Evolutionary conservation across 1,284 basidiomycete species (phyloP).

Genomic region (Phellinidium pouzarii): DNA sequence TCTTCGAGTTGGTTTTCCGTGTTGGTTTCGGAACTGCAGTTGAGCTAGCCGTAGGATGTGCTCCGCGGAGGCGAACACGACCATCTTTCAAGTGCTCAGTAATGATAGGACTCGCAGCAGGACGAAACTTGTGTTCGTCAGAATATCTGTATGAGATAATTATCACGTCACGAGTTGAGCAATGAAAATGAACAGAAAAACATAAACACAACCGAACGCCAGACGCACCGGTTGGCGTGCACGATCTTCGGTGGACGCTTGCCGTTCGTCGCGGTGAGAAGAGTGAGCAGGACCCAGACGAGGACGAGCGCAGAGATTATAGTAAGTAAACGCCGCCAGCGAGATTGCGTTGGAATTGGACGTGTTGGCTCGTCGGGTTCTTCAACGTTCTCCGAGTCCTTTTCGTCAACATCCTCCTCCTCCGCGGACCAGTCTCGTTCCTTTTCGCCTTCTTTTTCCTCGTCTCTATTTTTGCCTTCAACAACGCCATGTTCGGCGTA

Average conservation of each 20-base stretch:
- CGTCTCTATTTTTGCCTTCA: no score
- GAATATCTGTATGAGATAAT: conserved; percentile 46
- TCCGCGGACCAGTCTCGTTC: no score
- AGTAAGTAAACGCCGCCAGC: not conserved
- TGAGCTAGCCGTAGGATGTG: conserved; percentile 28
- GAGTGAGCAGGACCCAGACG: not conserved
- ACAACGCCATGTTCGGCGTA: no score
- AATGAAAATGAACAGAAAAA: not conserved
- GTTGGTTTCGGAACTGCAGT: not conserved
- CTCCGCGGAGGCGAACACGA: conserved; percentile 47
- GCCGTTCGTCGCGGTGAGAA: not conserved
- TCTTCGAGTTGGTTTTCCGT: not conserved
- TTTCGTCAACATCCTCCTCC: not conserved
- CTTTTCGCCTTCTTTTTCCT: no score
- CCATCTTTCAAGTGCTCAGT: conserved; percentile 58
- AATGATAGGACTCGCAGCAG: conserved; percentile 61
- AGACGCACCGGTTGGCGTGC: not conserved
- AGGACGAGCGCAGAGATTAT: not conserved
- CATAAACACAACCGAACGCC: not conserved
- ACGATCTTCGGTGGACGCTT: not conserved
- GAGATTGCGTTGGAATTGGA: not conserved
- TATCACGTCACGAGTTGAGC: no score
- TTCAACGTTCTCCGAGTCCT: not conserved
- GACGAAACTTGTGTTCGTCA: conserved; percentile 55
- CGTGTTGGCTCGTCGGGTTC: not conserved